Evolutionary conservation across 75 land plant species (phyloP).

Genomic region (Azolla pinnata): DNA sequence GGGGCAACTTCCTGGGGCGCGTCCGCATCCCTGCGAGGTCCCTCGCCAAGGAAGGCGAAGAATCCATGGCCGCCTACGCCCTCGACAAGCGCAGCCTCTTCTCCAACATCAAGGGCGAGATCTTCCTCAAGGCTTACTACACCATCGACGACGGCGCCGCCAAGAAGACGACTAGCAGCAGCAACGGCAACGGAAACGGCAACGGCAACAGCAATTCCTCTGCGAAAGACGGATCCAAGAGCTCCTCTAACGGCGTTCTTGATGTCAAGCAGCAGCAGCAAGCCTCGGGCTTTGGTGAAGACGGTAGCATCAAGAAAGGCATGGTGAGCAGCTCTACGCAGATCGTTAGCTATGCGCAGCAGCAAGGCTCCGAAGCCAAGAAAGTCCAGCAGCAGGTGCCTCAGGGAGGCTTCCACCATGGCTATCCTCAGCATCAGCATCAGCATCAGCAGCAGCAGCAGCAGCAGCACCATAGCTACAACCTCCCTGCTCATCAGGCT

Average conservation of each 20-base stretch:
- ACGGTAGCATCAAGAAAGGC: too few species aligned
- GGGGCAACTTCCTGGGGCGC: conserved; percentile 54
- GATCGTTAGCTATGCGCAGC: too few species aligned
- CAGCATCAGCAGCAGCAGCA: background rate
- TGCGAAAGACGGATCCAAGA: background rate
- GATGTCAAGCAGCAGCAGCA: conserved; percentile 3
- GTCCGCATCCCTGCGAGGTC: conserved; percentile 47
- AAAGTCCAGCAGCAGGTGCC: too few species aligned
- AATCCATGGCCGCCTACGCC: conserved; percentile 37
- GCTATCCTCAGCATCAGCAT: too few species aligned
- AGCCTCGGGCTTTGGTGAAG: too few species aligned
- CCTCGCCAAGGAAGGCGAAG: conserved; percentile 24
- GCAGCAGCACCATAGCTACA: background rate
- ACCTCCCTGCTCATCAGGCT: background rate
- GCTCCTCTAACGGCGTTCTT: background rate
- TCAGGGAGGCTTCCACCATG: too few species aligned
- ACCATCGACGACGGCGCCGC: conserved; percentile 6
- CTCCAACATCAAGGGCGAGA: conserved; percentile 64
- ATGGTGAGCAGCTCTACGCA: too few species aligned
- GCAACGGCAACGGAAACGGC: conserved; percentile 4
- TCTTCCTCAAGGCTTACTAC: conserved; percentile 30
- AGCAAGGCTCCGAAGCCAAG: too few species aligned
- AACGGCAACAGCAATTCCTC: background rate
- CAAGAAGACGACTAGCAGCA: background rate
- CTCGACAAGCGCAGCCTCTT: conserved; percentile 68